Conservation (phyloP, 257 asterid species). For the Parsonsia alboflavescens region DNA sequence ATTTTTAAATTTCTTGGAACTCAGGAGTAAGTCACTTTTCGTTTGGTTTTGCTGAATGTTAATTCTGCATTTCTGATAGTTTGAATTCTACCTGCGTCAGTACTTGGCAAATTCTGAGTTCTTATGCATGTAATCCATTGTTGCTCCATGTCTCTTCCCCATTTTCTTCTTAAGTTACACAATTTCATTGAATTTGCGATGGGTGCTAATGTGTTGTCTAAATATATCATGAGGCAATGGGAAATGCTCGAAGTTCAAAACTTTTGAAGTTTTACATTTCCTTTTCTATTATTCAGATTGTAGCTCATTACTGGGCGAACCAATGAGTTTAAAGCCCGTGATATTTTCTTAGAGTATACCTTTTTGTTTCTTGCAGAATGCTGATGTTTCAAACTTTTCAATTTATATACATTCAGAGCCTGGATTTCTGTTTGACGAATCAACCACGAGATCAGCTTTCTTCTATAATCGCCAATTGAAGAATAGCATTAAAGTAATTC, state of each 20-base stretch:
- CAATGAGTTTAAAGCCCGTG: not conserved
- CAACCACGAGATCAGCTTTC: slow-evolving; percentile 57
- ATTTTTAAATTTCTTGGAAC: not conserved
- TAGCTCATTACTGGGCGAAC: not conserved
- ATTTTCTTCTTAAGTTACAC: no score
- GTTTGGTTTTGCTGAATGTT: not conserved
- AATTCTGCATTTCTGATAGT: not conserved
- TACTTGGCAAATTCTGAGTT: not conserved
- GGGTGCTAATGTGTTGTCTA: not conserved
- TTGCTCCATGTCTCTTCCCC: not conserved
- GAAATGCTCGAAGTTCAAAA: not conserved
- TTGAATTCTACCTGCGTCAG: no score
- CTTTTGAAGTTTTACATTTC: not conserved
- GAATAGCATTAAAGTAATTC: slow-evolving; percentile 65
- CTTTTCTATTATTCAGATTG: not conserved
- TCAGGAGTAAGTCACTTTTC: not conserved
- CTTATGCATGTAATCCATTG: not conserved
- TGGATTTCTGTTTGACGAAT: slow-evolving; percentile 74
- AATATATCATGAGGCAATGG: not conserved
- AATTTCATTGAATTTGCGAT: not conserved
- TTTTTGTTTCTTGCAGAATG: slow-evolving; percentile 51
- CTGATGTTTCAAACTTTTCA: slow-evolving; percentile 50
- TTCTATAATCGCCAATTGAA: slow-evolving; percentile 59
- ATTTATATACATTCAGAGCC: slow-evolving; percentile 80
- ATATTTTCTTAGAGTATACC: not conserved